A percentile compares a stretch with the other conserved stretches of the same genome.
These are phyloP conservation scores for Trichoderma simmonsii DNA, from an alignment of 2,329 filamentous ascomycete genomes.

Conservation along the genomic window DNA sequence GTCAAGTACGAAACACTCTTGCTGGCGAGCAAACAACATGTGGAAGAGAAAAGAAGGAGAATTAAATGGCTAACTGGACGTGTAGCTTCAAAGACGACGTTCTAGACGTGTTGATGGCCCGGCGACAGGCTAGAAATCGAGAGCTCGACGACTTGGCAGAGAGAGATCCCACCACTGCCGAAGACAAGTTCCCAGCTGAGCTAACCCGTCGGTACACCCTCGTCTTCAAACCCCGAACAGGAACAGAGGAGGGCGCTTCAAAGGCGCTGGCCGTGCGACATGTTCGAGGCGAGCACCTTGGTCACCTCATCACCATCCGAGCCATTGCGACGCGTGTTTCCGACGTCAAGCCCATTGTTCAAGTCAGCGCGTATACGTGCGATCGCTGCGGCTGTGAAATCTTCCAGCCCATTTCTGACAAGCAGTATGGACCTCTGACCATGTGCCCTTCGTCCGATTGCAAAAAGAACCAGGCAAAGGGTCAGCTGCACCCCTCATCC, in stretches of 20 bases:
- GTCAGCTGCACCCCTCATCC: conserved; percentile 91
- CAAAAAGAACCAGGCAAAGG: conserved; percentile 84
- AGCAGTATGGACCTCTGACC: conserved; percentile 82
- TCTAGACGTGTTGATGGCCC: conserved; percentile 92
- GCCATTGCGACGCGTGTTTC: conserved; percentile 94
- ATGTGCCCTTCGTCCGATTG: conserved; percentile 91
- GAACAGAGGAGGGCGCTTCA: conserved; percentile 59
- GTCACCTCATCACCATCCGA: conserved; percentile 87
- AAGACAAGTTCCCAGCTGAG: conserved; percentile 84
- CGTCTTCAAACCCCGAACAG: conserved; percentile 89
- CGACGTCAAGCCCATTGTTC: conserved; percentile 95
- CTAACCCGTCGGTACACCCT: conserved; percentile 92
- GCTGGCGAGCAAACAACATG: neutral
- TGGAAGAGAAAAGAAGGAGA: neutral
- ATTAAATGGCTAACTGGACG: neutral
- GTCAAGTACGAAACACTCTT: conserved; percentile 59
- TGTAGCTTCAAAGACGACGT: conserved; percentile 92
- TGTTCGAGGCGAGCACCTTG: conserved; percentile 88
- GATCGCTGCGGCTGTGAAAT: conserved; percentile 96
- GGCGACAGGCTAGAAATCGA: conserved; percentile 82
- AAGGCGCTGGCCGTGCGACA: conserved; percentile 84
- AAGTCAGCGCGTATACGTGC: conserved; percentile 96
- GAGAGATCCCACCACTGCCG: conserved; percentile 60
- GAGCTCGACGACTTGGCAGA: conserved; percentile 67
- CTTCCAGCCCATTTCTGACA: conserved; percentile 91